These are phyloP conservation scores for Chaetomium tenue DNA, from an alignment of 495 filamentous ascomycete genomes.

Conservation along the genomic window DNA sequence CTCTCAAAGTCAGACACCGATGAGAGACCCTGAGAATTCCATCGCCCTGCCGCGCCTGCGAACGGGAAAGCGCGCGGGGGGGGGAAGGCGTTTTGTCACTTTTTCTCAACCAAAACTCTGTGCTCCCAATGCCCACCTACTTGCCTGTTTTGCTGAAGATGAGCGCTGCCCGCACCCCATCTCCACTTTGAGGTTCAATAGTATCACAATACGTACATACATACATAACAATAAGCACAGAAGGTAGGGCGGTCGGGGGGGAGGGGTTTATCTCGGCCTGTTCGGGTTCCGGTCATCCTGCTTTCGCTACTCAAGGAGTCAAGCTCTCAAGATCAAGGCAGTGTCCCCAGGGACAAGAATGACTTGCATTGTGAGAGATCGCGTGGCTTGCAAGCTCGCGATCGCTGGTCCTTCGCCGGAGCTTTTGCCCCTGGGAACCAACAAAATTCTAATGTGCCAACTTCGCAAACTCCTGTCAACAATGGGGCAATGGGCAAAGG, in stretches of 20 bases:
- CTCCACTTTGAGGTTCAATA: background rate
- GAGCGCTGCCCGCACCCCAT: background rate
- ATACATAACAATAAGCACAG: background rate
- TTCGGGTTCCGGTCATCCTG: background rate
- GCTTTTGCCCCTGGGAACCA: conserved; percentile 6
- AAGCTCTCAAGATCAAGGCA: background rate
- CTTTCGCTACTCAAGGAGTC: background rate
- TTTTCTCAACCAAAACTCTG: background rate
- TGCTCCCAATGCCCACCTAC: background rate
- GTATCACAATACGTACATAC: background rate
- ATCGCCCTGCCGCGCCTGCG: background rate
- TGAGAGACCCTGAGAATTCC: conserved; percentile 23
- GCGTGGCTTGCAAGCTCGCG: background rate
- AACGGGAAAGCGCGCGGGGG: no score
- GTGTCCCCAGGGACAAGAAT: background rate
- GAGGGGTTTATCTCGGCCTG: no score
- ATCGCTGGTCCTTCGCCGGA: background rate
- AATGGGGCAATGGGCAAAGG: background rate
- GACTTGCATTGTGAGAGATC: background rate
- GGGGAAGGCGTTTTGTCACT: background rate
- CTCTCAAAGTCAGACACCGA: background rate
- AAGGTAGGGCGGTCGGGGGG: no score
- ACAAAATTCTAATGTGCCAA: background rate
- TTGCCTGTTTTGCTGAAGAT: background rate
- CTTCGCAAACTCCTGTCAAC: background rate